Percentiles rank a stretch among this genome's conserved stretches.
phyloP scores from a whole-genome alignment of 169 alveolate species.

The Babesia divergens region DNA sequence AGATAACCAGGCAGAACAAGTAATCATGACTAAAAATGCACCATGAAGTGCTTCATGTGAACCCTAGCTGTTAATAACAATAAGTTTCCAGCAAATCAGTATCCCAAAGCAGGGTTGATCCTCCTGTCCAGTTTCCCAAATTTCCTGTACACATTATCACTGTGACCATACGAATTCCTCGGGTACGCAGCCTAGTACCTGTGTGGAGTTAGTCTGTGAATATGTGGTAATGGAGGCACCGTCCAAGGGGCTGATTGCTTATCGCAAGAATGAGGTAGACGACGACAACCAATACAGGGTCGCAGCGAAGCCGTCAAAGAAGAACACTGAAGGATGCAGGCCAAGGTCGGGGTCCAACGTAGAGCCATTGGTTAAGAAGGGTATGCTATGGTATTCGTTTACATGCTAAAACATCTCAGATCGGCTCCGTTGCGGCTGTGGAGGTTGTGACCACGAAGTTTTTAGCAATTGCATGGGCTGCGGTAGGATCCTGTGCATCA shows the following conservation, averaged over 20 bases:
- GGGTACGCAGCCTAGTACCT: too few relatives aligned
- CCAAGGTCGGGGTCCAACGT: background rate
- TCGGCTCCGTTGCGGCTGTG: conserved; percentile 46
- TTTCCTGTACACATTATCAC: too few relatives aligned
- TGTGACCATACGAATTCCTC: too few relatives aligned
- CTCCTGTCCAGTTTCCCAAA: too few relatives aligned
- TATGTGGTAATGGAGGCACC: background rate
- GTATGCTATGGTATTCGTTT: background rate
- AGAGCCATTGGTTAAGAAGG: background rate
- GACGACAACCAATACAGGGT: conserved; percentile 2
- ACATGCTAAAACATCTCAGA: background rate
- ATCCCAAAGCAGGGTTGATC: too few relatives aligned
- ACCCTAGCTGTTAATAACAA: too few relatives aligned
- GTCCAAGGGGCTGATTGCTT: background rate
- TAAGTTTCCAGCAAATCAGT: too few relatives aligned
- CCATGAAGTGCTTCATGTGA: too few relatives aligned
- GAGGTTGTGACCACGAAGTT: conserved; percentile 14
- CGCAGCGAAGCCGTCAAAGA: conserved; percentile 1
- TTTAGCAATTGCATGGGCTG: conserved; percentile 59
- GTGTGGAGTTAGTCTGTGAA: too few relatives aligned
- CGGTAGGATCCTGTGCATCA: conserved; percentile 35
- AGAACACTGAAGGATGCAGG: background rate
- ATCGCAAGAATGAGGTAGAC: conserved; percentile 23
- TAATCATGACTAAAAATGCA: too few relatives aligned
- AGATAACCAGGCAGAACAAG: too few relatives aligned